Conservation (phyloP, 2,329 filamentous ascomycete genomes). For the Hypoxylon sp. region DNA sequence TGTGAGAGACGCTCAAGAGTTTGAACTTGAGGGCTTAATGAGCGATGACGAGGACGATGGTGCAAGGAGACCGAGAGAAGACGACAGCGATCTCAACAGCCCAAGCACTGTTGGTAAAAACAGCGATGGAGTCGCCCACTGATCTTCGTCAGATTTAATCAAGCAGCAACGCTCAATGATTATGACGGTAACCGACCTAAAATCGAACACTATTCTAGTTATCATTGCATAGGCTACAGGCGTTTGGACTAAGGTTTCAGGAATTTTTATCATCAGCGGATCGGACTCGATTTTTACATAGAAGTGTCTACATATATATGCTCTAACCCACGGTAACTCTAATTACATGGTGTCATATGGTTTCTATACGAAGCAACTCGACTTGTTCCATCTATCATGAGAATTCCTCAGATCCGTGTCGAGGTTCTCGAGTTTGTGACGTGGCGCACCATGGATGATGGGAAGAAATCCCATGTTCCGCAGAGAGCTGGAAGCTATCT, state of each 20-base stretch:
- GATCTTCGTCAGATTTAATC: slow-evolving; percentile 5
- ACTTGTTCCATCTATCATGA: not conserved
- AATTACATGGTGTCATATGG: slow-evolving; percentile 8
- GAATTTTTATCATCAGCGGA: slow-evolving; percentile 18
- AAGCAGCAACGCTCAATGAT: slow-evolving; percentile 1
- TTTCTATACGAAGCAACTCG: not conserved
- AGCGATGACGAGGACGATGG: slow-evolving; percentile 83
- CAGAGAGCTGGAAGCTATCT: no score
- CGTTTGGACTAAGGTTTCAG: slow-evolving; percentile 33
- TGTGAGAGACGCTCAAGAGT: slow-evolving; percentile 87
- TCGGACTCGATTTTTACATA: slow-evolving; percentile 15
- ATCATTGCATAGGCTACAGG: slow-evolving; percentile 39
- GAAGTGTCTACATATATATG: slow-evolving; percentile 24
- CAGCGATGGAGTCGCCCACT: slow-evolving; percentile 56
- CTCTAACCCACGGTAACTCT: not conserved
- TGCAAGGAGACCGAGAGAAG: slow-evolving; percentile 57
- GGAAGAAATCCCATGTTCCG: no score
- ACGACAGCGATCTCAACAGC: slow-evolving; percentile 59
- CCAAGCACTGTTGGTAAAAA: slow-evolving; percentile 66
- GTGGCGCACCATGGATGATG: not conserved
- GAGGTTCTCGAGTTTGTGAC: not conserved
- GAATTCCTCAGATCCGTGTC: not conserved
- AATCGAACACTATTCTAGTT: slow-evolving; percentile 12
- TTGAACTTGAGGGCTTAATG: slow-evolving; percentile 91
- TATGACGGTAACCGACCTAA: slow-evolving; percentile 5